A percentile compares a stretch with the other conserved stretches of the same genome.
Evolutionary conservation across 148 eudicot genomes (phyloP).

Genomic region (Rhododendron henanense): DNA sequence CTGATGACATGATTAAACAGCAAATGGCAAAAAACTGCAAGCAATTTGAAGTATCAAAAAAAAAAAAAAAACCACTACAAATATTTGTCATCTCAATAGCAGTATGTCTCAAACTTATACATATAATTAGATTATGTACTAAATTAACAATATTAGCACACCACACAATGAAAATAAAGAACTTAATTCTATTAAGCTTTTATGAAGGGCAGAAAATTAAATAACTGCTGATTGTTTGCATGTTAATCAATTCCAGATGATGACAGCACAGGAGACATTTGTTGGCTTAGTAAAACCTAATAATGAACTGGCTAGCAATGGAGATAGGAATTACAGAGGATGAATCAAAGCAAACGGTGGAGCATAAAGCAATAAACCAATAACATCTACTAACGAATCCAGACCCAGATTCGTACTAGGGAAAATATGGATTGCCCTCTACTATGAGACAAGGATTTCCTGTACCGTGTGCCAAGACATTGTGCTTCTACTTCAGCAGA

Average conservation of each 20-base stretch:
- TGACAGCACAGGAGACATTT: neutral
- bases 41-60: neutral
- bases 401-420: neutral
- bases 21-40: neutral
- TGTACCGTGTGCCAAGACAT: neutral
- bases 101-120: neutral
- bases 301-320: neutral
- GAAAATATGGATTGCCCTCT: neutral
- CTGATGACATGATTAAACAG: slow-evolving; percentile 10
- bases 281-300: neutral
- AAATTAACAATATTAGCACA: neutral
- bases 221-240: neutral
- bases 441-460: neutral
- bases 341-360: neutral
- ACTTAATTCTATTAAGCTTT: neutral
- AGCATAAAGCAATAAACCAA: neutral
- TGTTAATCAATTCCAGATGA: neutral
- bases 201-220: neutral
- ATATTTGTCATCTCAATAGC: neutral
- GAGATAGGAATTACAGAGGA: neutral
- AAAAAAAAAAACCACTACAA: neutral
- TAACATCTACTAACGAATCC: neutral
- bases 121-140: neutral
- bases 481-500: neutral
- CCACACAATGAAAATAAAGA: neutral